Base-by-base conservation (phyloP, 2,329 filamentous ascomycete genomes). In the Emericellopsis cladophorae region DNA sequence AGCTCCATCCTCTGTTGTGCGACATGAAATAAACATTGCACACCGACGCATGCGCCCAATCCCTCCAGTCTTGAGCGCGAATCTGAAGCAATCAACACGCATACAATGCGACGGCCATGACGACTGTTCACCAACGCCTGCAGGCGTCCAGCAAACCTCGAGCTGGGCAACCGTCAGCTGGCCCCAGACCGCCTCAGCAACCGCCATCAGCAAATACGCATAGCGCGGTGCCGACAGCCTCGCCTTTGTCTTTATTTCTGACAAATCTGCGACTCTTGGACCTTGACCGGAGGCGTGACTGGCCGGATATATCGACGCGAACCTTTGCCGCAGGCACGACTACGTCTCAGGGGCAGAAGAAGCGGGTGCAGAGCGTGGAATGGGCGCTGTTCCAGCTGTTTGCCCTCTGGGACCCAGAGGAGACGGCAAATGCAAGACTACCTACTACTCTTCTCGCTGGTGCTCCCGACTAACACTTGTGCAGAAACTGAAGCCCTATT, bases 351-450 rank as follows among this genome's bases (percentile, higher is more conserved):
- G 84, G 84, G 40, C 83, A 90, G 59, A 92, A 90, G 62, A 82
- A 81, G 58, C 77, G 90, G 40, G 79, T 94, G 31, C 79, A 84
- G 50, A 78, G 78, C 44, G 77, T 89, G 31, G 92, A 98, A 65
- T 96, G 90, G 87, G 78, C 82, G 1, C 66, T 96, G n/a, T 95
- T 84, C 59, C 81, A 85, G 40, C 72, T 98, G 12, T 95, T 95
- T 58, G 70, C 74, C 31, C 64, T 93, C 4, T 95, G 87, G 82
- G 84, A 95, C 54, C 74, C 76, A 0, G 74, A 81, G 10, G 82
- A 85, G 51, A 76, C 88, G 15, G 73, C 75, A 46, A 81, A 81
- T 64, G 85, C 87, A 68, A 33, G 65, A 21, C 18, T 5, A 3
- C 18, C 18, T 21, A 21, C 51, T 31, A 15, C 10, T 16, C 21